phyloP scores from a whole-genome alignment of 352 stramenopile genomes.

The Phytophthora ohioensis region DNA sequence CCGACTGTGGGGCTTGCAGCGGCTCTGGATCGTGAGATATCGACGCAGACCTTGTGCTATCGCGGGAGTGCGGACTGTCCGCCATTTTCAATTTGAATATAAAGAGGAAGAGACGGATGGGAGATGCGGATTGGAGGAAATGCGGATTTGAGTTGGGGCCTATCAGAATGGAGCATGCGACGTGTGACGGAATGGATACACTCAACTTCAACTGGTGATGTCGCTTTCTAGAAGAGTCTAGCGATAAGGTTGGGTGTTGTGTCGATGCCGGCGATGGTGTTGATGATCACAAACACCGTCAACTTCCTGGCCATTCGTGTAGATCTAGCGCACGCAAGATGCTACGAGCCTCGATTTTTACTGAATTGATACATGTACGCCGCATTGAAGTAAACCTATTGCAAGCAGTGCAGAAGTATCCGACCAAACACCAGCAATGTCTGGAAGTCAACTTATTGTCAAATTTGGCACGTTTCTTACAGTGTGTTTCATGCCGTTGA shows the following conservation, averaged over 20 bases:
- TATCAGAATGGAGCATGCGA: not conserved
- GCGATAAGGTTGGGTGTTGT: too few relatives aligned
- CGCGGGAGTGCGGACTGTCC: not conserved
- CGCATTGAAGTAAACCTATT: too few relatives aligned
- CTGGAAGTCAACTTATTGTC: too few relatives aligned
- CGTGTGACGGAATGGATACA: slow-evolving; percentile 7
- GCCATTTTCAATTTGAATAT: slow-evolving; percentile 12
- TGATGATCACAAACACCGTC: too few relatives aligned
- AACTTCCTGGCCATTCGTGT: too few relatives aligned
- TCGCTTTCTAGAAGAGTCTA: too few relatives aligned
- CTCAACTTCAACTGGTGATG: slow-evolving; percentile 2
- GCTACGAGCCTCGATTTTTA: too few relatives aligned
- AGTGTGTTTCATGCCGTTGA: slow-evolving; percentile 29
- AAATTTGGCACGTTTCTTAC: not conserved
- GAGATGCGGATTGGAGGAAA: slow-evolving; percentile 16
- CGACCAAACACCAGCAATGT: too few relatives aligned
- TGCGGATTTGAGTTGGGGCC: slow-evolving; percentile 1
- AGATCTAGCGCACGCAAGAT: too few relatives aligned
- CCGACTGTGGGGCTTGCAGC: not conserved
- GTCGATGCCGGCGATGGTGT: too few relatives aligned
- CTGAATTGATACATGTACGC: too few relatives aligned
- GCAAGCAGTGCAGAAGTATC: too few relatives aligned
- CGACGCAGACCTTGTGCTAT: slow-evolving; percentile 16
- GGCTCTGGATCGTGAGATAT: slow-evolving; percentile 22
- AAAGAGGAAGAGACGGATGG: slow-evolving; percentile 7